These are phyloP conservation scores for Lichtheimia corymbifera DNA, from an alignment of 371 early-diverging fungal species.

Conservation along the genomic window DNA sequence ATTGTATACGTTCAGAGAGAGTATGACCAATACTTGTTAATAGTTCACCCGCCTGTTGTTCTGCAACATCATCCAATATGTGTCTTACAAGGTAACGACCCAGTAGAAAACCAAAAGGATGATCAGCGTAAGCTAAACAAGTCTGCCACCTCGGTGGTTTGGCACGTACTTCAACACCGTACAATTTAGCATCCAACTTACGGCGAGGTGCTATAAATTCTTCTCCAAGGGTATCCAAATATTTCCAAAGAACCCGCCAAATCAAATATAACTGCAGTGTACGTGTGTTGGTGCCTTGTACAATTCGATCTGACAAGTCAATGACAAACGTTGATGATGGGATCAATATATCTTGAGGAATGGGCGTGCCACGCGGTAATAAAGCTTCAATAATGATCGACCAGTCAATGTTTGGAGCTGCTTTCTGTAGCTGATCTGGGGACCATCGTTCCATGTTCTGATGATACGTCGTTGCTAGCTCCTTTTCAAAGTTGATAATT, in stretches of 20 bases:
- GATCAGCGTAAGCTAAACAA: conserved; percentile 50
- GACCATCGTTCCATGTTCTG: conserved; percentile 19
- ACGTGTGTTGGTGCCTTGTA: conserved; percentile 20
- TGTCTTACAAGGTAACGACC: conserved; percentile 52
- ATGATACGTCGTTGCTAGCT: conserved; percentile 1
- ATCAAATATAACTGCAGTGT: conserved; percentile 45
- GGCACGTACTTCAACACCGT: conserved; percentile 38
- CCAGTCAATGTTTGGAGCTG: conserved; percentile 51
- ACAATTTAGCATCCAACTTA: conserved; percentile 29
- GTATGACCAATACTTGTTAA: conserved; percentile 26
- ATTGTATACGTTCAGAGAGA: conserved; percentile 7
- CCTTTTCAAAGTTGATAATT: conserved; percentile 17
- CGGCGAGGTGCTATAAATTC: conserved; percentile 22
- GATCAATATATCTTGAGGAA: conserved; percentile 35
- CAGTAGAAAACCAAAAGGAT: conserved; percentile 48
- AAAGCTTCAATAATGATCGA: conserved; percentile 21
- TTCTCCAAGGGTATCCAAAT: conserved; percentile 35
- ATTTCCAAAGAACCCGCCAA: conserved; percentile 39
- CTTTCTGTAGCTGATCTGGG: conserved; percentile 25
- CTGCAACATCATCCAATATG: conserved; percentile 12
- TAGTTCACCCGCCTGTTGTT: conserved; percentile 27
- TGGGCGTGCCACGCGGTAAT: conserved; percentile 16
- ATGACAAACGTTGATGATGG: conserved; percentile 36
- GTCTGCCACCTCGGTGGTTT: conserved; percentile 54
- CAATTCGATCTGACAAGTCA: conserved; percentile 22